These are phyloP conservation scores for Nakaseomyces nivariensis DNA, from an alignment of 1,139 yeast species.

Conservation along the genomic window DNA sequence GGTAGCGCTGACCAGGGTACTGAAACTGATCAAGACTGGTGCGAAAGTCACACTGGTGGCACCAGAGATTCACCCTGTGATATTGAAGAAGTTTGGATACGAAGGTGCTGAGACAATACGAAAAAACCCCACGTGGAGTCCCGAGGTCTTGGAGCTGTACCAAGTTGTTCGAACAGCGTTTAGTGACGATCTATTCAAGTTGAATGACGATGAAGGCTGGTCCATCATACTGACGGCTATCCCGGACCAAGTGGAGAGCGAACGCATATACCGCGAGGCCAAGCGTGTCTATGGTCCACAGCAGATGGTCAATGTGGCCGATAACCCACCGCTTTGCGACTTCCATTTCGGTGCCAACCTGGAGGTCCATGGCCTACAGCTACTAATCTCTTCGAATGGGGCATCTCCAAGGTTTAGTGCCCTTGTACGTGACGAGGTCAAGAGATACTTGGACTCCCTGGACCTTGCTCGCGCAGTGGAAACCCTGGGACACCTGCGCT, in stretches of 20 bases:
- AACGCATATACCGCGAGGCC: conserved; percentile 19
- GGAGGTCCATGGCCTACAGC: conserved; percentile 14
- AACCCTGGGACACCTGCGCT: conserved; percentile 21
- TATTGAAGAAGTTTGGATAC: conserved; percentile 6
- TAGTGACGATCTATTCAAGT: conserved; percentile 10
- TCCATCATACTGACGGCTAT: conserved; percentile 24
- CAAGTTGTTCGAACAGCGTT: conserved; percentile 13
- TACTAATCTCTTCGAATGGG: conserved; percentile 28
- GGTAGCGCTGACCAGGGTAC: conserved; percentile 25
- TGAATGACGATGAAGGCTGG: conserved; percentile 16
- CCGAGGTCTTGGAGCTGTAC: conserved; percentile 8
- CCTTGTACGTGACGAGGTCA: conserved; percentile 23
- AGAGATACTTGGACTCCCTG: conserved; percentile 9
- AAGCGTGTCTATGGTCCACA: conserved; percentile 20
- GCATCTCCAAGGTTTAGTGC: conserved; percentile 27
- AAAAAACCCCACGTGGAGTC: conserved; percentile 1
- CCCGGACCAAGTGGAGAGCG: conserved; percentile 20
- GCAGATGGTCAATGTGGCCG: conserved; percentile 29
- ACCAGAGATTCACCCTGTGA: conserved; percentile 17
- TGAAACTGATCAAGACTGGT: conserved; percentile 26
- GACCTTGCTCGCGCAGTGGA: conserved; percentile 19
- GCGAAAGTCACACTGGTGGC: conserved; percentile 25
- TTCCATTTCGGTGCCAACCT: conserved; percentile 29
- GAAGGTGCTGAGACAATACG: background rate
- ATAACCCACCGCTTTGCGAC: conserved; percentile 29